Percentiles rank a stretch among this genome's conserved stretches.
Evolutionary conservation across 2,329 filamentous ascomycete species (phyloP).

Genomic region (Ophioceras dolichostomum): DNA sequence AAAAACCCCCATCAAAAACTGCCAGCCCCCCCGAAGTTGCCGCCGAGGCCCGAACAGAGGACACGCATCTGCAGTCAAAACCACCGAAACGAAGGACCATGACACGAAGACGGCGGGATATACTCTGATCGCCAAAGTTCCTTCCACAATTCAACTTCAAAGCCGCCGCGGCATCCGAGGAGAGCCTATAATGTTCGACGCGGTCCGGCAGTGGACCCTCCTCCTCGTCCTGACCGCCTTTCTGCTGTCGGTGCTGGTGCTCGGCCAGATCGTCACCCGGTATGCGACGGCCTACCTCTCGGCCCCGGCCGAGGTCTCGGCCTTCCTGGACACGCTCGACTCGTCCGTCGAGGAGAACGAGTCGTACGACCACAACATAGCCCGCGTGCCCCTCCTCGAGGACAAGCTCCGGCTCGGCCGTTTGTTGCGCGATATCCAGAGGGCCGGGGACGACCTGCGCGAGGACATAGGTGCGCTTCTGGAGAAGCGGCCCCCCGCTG

Average conservation of each 20-base stretch:
- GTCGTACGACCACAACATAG: conserved; percentile 48
- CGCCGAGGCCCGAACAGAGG: too few relatives aligned
- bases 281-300: conserved; percentile 44
- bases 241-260: conserved; percentile 40
- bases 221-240: conserved; percentile 46
- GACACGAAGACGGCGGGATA: neutral
- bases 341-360: conserved; percentile 53
- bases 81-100: conserved; percentile 1
- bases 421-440: conserved; percentile 50
- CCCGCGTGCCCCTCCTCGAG: conserved; percentile 43
- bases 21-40: too few relatives aligned
- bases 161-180: conserved; percentile 2
- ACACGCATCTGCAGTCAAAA: too few relatives aligned
- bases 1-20: neutral
- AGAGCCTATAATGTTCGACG: conserved; percentile 31
- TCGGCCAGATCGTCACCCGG: conserved; percentile 36
- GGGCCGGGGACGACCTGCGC: conserved; percentile 45
- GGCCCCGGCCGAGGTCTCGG: conserved; percentile 44
- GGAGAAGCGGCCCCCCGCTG: too few relatives aligned
- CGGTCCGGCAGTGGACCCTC: conserved; percentile 42
- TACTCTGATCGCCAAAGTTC: neutral
- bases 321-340: conserved; percentile 48
- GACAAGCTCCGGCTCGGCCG: conserved; percentile 48
- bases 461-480: conserved; percentile 44
- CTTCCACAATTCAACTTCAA: neutral